phyloP scores from a whole-genome alignment of 148 eudicot genomes.

The Mesembryanthemum crystallinum region DNA sequence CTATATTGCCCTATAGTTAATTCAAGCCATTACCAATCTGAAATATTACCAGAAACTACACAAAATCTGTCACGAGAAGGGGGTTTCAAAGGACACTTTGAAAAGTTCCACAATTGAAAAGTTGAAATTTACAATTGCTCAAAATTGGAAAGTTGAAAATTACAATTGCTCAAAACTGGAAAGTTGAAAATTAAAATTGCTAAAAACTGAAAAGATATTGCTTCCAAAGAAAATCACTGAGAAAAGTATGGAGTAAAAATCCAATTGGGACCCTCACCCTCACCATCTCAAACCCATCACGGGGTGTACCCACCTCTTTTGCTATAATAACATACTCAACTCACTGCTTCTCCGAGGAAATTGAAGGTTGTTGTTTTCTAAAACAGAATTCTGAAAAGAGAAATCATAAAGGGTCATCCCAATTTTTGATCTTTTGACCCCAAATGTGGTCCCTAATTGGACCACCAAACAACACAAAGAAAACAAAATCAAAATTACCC shows the following conservation, averaged over 20 bases:
- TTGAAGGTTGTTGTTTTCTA: not conserved
- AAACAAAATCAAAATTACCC: slow-evolving; percentile 1
- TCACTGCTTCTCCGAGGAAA: not conserved
- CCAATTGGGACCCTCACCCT: slow-evolving; percentile 12
- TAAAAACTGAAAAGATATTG: not conserved
- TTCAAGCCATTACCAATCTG: no score
- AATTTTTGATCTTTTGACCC: slow-evolving; percentile 20
- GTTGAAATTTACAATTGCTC: not conserved
- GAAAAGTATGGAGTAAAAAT: slow-evolving; percentile 14
- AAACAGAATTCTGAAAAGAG: slow-evolving; percentile 4
- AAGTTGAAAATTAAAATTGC: not conserved
- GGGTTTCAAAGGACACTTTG: not conserved
- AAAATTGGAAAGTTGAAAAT: not conserved
- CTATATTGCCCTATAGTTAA: not conserved
- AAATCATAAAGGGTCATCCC: slow-evolving; percentile 1
- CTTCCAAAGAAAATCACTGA: slow-evolving; percentile 7
- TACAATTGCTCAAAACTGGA: not conserved
- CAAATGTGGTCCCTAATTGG: slow-evolving; percentile 24
- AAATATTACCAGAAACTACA: no score
- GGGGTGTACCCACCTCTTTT: slow-evolving; percentile 14
- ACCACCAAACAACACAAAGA: not conserved
- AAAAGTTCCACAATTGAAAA: not conserved
- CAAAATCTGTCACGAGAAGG: no score
- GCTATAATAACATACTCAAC: slow-evolving; percentile 4
- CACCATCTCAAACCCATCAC: slow-evolving; percentile 19